Conservation (phyloP, 306 rosid species). For the Ochetophila trinervis region DNA sequence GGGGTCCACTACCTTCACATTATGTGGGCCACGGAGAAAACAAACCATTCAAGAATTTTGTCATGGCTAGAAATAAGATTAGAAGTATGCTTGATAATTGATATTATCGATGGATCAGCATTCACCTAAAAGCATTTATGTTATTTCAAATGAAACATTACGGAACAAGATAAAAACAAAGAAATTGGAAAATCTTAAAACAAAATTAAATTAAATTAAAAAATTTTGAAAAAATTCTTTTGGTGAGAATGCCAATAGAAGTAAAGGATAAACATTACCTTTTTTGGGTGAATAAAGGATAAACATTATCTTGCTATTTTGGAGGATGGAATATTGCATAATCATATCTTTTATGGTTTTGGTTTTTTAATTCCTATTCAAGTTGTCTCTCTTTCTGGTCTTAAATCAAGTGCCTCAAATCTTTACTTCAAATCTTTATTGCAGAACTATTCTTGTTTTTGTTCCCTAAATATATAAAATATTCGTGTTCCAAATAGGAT, state of each 20-base stretch:
- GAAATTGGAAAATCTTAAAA: background rate
- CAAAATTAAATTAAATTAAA: too few species aligned
- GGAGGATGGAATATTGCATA: background rate
- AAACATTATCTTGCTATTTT: conserved; percentile 19
- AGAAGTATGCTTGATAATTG: conserved; percentile 15
- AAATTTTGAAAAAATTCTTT: too few species aligned
- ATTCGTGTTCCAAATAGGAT: too few species aligned
- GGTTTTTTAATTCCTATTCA: background rate
- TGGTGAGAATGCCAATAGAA: background rate
- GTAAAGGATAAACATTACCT: conserved; percentile 26
- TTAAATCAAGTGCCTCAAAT: too few species aligned
- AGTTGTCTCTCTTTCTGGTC: background rate
- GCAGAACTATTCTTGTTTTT: too few species aligned
- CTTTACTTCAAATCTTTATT: too few species aligned
- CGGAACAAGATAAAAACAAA: conserved; percentile 30
- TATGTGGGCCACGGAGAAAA: conserved; percentile 33
- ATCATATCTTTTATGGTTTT: too few species aligned
- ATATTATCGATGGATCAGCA: conserved; percentile 37
- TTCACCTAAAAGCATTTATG: conserved; percentile 50
- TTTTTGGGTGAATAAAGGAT: conserved; percentile 13
- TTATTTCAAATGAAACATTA: conserved; percentile 22
- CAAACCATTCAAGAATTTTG: conserved; percentile 12
- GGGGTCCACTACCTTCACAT: background rate
- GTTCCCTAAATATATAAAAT: too few species aligned
- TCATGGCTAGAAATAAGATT: background rate